Base-by-base conservation (phyloP, 352 stramenopile species). In the Phytopythium cucurbitacearum region DNA sequence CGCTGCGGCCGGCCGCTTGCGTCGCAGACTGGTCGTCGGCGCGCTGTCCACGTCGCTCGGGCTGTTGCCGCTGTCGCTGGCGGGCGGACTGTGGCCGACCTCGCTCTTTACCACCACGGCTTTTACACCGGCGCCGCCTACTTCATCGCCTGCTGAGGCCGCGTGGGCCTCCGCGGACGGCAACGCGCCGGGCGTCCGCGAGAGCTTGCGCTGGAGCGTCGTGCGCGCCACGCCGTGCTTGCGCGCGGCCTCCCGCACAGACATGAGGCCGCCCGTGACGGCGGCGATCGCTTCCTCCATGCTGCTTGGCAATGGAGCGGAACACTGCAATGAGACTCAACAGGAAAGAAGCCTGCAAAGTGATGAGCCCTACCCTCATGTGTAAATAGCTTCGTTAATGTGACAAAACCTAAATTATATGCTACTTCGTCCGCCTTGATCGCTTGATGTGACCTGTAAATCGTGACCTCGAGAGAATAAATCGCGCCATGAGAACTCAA, bases 161-260 rank as follows among this genome's bases (percentile, higher is more conserved):
- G 9, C 9, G 5, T 10, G 1, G 59, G 55, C 37, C 15, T 41
- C 28, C 40, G 44, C 28, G 33, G 37, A 8, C 35, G 16, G 16
- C 12, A 13, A 3, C 11, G 12, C 42, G 36, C 46, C 40, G 6
- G 37, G 21, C n/a, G 15, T n/a, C 10, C 53, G 57, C 39, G 64
- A 51, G 35, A 89, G 64, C 28, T 84, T 85, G 47, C 85, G 79
- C 62, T 95, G 85, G 42, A 95, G 55, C 33, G 85, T 95, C 11
- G 80, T 89, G 21, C 83, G 73, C 3, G 80, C 69, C 32, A 95
- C 74, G 13, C 66, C 61, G 62, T 80, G 88, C 63, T 76, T 82
- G 28, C 82, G 80, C 6, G 85, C 73, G 2, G 82, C 85, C 60
- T 91, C 67, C 10, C 85, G 76, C 28, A 95, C 71, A 6, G 85